Evolutionary conservation across 768 basidiomycete genomes (phyloP).

Genomic region (Naganishia onofrii): DNA sequence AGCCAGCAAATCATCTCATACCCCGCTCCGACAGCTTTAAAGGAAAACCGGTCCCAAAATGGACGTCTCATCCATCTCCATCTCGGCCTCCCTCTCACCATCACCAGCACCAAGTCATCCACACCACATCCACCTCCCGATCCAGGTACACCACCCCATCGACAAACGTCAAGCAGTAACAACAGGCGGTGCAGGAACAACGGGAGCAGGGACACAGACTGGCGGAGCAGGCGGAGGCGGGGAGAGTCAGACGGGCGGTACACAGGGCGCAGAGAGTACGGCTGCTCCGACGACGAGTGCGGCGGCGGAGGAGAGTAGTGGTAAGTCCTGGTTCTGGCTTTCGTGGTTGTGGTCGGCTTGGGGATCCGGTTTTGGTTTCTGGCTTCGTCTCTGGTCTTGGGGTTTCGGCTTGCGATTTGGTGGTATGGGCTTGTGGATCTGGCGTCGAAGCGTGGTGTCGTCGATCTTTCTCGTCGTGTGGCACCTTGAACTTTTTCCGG

Average conservation of each 20-base stretch:
- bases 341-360: too few species aligned
- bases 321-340: background rate
- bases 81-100: background rate
- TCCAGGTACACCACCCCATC: background rate
- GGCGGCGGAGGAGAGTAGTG: background rate
- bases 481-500: too few species aligned
- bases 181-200: background rate
- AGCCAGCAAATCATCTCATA: background rate
- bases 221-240: too few species aligned
- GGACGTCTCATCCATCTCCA: background rate
- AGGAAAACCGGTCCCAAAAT: too few species aligned
- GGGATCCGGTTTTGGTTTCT: too few species aligned
- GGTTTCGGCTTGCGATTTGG: background rate
- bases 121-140: constrained; percentile 5
- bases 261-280: background rate
- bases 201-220: background rate
- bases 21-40: background rate
- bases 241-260: background rate
- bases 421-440: too few species aligned
- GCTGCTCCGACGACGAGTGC: constrained; percentile 1
- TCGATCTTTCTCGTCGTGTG: too few species aligned
- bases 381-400: background rate
- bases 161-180: background rate
- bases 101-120: background rate
- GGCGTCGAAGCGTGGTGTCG: too few species aligned